Evolutionary conservation across 495 filamentous ascomycete genomes (phyloP).

Genomic region (Penicillium cinerascens): DNA sequence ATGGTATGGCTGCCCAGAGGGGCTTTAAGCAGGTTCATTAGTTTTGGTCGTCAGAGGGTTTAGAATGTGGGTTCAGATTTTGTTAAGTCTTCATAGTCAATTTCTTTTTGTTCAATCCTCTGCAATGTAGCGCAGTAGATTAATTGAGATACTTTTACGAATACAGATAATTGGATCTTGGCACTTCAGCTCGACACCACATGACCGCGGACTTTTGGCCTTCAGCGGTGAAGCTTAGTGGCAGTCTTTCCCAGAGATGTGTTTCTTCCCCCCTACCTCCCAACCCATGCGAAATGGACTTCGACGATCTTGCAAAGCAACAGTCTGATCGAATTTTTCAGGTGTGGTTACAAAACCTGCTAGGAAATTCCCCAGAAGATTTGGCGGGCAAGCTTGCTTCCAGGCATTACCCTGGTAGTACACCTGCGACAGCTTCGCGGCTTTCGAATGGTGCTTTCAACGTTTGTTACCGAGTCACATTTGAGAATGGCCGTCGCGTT

Average conservation of each 20-base stretch:
- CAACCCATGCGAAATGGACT: conserved; percentile 20
- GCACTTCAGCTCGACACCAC: too few relatives aligned
- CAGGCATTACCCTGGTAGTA: conserved; percentile 17
- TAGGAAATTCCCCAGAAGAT: conserved; percentile 19
- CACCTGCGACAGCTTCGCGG: conserved; percentile 11
- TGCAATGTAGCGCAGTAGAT: too few relatives aligned
- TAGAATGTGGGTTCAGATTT: neutral
- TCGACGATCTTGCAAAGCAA: conserved; percentile 22
- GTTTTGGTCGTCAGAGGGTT: neutral
- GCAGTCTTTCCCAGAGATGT: too few relatives aligned
- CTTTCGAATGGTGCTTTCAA: conserved; percentile 27
- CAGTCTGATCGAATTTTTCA: conserved; percentile 22
- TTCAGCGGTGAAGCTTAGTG: too few relatives aligned
- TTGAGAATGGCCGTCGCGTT: conserved; percentile 21
- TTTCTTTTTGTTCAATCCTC: too few relatives aligned
- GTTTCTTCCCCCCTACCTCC: neutral
- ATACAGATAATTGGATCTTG: too few relatives aligned
- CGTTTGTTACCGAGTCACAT: conserved; percentile 26
- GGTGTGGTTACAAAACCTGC: conserved; percentile 21
- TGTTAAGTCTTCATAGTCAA: too few relatives aligned
- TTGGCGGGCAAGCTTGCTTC: conserved; percentile 20
- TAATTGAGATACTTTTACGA: too few relatives aligned
- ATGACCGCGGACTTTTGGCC: too few relatives aligned
- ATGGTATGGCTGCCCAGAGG: conserved; percentile 11
- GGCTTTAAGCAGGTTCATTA: conserved; percentile 5